Base-by-base conservation (phyloP, 139 green algal species). In the Ettlia oleoabundans region DNA sequence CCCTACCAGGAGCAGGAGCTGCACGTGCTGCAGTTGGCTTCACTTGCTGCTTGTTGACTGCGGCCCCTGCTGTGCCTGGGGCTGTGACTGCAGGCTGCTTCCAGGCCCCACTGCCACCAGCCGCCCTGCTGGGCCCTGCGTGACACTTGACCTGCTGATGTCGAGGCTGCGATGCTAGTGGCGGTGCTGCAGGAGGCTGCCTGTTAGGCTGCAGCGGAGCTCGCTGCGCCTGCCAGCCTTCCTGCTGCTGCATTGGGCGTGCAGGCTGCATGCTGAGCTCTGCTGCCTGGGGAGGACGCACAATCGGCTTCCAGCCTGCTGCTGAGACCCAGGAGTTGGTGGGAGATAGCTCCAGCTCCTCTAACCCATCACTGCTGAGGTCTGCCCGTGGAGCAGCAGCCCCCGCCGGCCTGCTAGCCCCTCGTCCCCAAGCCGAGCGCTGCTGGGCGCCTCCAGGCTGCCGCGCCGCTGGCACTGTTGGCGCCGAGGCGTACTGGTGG, bases 121-220 rank as follows among this genome's bases (percentile, higher is more conserved):
- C n/a, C n/a, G n/a, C n/a, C n/a, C n/a, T n/a, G n/a, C n/a, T n/a
- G 7, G 62, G 62, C 62, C 28, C 8, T 68, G 62, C 62, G 2
- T 6, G 62, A 3, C 62, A 15, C 4, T 30, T 42, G 62, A 2
- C 37, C 32, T 32, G 4, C 4, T 68, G 13, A n/a, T n/a, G n/a
- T n/a, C n/a, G n/a, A n/a, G 61, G 18, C 61, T 18, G 24, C 61
- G 26, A 26, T 32, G 28, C 9, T 8, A 2, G 5, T 3, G 19
- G 63, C 63, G 26, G n/a, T 21, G 24, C 10, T 69, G 63, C 10
- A 10, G 7, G n/a, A 15, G 28, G 63, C 32, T 2, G 10, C 42
- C 70, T 74, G 38, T 24, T 47, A 62, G 13, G 70, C 30, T 42
- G 70, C 70, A 33, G 66, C 22, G 80, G 82, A 41, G 69, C 58